phyloP scores from a whole-genome alignment of 768 basidiomycete species.

The Collybiopsis luxurians region DNA sequence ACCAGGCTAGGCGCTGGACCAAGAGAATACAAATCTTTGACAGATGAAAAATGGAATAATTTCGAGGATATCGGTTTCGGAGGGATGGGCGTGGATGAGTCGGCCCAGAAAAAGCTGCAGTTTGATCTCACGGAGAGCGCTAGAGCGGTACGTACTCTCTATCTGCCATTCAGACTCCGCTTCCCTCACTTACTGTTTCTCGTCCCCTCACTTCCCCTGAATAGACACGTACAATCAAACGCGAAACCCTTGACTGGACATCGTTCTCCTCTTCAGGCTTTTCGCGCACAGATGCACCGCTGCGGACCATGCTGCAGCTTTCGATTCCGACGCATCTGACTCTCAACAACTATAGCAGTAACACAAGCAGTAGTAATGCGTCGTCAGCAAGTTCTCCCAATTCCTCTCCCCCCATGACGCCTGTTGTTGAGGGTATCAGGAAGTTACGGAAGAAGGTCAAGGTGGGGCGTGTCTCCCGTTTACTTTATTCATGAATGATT shows the following conservation, averaged over 20 bases:
- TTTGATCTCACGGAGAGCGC: conserved; percentile 94
- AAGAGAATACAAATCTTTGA: conserved; percentile 75
- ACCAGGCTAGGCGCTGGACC: conserved; percentile 31
- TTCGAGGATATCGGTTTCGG: conserved; percentile 85
- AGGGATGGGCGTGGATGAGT: conserved; percentile 27
- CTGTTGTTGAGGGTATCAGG: conserved; percentile 59
- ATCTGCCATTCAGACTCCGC: too few relatives aligned
- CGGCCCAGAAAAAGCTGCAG: conserved; percentile 69
- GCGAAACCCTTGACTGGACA: conserved; percentile 84
- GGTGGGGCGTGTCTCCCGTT: conserved; percentile 12
- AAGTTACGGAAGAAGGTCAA: conserved; percentile 87
- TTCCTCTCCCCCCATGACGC: conserved; percentile 29
- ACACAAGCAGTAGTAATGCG: background rate
- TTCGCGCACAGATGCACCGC: conserved; percentile 69
- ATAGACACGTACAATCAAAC: conserved; percentile 68
- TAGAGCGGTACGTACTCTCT: conserved; percentile 43
- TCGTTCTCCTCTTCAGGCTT: conserved; percentile 88
- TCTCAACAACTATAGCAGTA: conserved; percentile 21
- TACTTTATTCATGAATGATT: background rate
- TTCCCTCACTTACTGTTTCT: too few relatives aligned
- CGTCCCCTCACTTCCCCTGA: conserved; percentile 11
- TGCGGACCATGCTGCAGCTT: conserved; percentile 83
- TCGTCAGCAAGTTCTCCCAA: background rate
- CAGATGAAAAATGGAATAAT: conserved; percentile 89
- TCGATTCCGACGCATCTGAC: conserved; percentile 43